Evolutionary conservation across 2,329 filamentous ascomycete species (phyloP).

Genomic region (Lachnellula arida): DNA sequence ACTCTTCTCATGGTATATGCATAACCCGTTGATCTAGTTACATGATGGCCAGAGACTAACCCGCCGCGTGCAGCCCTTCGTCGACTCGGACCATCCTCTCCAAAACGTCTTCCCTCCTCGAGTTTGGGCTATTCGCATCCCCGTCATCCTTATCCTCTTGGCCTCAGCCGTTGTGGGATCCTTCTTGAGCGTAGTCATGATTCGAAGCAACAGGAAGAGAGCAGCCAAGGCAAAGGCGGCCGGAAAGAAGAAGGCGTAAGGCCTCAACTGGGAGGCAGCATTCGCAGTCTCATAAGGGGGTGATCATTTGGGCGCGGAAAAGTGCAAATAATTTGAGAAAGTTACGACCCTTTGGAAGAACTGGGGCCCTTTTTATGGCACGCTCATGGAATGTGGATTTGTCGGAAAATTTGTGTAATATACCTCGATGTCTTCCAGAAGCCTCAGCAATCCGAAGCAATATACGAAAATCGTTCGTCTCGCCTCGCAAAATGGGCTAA

Average conservation of each 20-base stretch:
- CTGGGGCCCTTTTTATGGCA: not conserved
- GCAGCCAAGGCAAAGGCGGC: slow-evolving; percentile 86
- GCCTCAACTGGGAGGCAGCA: not conserved
- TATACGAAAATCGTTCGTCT: too few relatives aligned
- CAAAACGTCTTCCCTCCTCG: slow-evolving; percentile 94
- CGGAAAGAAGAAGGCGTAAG: slow-evolving; percentile 78
- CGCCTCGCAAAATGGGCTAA: too few relatives aligned
- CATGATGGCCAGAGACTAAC: slow-evolving; percentile 11
- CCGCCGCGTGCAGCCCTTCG: slow-evolving; percentile 69
- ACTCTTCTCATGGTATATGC: slow-evolving; percentile 89
- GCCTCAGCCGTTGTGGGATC: slow-evolving; percentile 91
- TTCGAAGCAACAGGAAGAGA: slow-evolving; percentile 97
- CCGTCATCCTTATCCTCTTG: slow-evolving; percentile 90
- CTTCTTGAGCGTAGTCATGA: slow-evolving; percentile 97
- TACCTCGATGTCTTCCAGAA: not conserved
- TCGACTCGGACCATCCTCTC: slow-evolving; percentile 88
- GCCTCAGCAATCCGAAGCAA: too few relatives aligned
- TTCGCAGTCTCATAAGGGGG: not conserved
- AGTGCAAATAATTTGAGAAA: not conserved
- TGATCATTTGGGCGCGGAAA: not conserved
- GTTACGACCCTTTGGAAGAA: not conserved
- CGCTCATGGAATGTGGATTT: not conserved
- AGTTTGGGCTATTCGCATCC: slow-evolving; percentile 98
- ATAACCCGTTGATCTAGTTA: slow-evolving; percentile 8
- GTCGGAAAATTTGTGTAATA: not conserved